Percentiles rank a stretch among this genome's conserved stretches.
These are phyloP conservation scores for Yamadazyma membranifaciens DNA, from an alignment of 1,139 yeast genomes.

Conservation along the genomic window DNA sequence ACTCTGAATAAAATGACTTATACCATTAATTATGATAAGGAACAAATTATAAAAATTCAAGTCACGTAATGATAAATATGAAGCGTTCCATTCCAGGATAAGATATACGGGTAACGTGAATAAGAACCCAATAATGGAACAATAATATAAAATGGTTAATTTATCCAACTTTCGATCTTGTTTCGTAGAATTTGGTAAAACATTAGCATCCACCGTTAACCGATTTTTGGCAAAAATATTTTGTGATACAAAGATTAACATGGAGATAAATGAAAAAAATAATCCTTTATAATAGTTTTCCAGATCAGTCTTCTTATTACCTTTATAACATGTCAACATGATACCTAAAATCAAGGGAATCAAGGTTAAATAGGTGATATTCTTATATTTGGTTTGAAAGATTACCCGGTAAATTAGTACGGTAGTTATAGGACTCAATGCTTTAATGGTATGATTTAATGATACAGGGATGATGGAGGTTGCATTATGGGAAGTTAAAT, in stretches of 20 bases:
- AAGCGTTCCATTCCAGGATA: slow-evolving; percentile 55
- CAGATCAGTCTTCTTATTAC: slow-evolving; percentile 18
- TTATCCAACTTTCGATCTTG: slow-evolving; percentile 63
- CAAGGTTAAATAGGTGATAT: slow-evolving; percentile 72
- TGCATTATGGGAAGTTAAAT: slow-evolving; percentile 84
- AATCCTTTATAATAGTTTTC: slow-evolving; percentile 54
- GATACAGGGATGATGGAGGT: slow-evolving; percentile 87
- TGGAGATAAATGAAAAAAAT: slow-evolving; percentile 72
- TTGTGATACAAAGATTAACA: slow-evolving; percentile 85
- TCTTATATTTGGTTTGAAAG: slow-evolving; percentile 55
- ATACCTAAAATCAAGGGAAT: slow-evolving; percentile 80
- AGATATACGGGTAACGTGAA: slow-evolving; percentile 79
- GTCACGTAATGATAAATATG: slow-evolving; percentile 29
- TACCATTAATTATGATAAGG: slow-evolving; percentile 60
- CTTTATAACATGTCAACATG: slow-evolving; percentile 72
- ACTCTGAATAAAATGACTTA: slow-evolving; percentile 82
- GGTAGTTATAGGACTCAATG: slow-evolving; percentile 83
- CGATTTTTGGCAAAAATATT: slow-evolving; percentile 87
- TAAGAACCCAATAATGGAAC: slow-evolving; percentile 76
- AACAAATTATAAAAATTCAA: slow-evolving; percentile 31
- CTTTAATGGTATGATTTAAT: slow-evolving; percentile 87
- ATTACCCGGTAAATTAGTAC: slow-evolving; percentile 72
- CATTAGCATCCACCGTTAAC: slow-evolving; percentile 43
- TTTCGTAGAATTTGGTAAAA: slow-evolving; percentile 21
- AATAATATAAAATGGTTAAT: slow-evolving; percentile 76